Evolutionary conservation across 345 rosid species (phyloP), one percentile per base, ranked within the genome.

Genomic region (Psidium guajava): DNA sequence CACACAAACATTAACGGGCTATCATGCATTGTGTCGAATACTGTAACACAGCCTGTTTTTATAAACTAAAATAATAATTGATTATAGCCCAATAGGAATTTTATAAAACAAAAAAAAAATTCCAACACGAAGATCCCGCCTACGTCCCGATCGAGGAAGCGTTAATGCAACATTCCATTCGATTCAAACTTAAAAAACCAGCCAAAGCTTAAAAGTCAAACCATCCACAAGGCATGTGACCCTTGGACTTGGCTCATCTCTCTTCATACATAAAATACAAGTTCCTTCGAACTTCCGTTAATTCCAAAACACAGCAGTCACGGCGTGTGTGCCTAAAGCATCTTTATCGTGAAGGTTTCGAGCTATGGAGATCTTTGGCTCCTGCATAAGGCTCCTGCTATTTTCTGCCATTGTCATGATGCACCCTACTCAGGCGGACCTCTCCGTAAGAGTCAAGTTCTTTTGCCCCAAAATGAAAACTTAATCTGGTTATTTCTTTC

Each of bases 61-160:
- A n/a, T n/a, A n/a, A n/a, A n/a, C n/a, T n/a, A n/a, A n/a, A n/a
- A n/a, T n/a, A n/a, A n/a, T n/a, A n/a, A n/a, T n/a, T n/a, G n/a
- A n/a, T n/a, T n/a, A n/a, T n/a, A n/a, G n/a, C n/a, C n/a, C n/a
- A n/a, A n/a, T n/a, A n/a, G n/a, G n/a, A n/a, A n/a, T n/a, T n/a
- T n/a, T n/a, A n/a, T n/a, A n/a, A n/a, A n/a, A n/a, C n/a, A n/a
- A n/a, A n/a, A n/a, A n/a, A n/a, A n/a, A n/a, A n/a, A n/a, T n/a
- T n/a, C n/a, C n/a, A n/a, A n/a, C n/a, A n/a, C n/a, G n/a, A n/a
- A 14, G 3, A 52, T 0, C n/a, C n/a, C 2, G 0, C 73, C 73
- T 61, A 27, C 40, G 32, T 61, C 40, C 40, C 5, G 0, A 27
- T 20, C 0, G 0, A 61, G 14, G 0, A 61, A 27, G 74, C 32